phyloP scores from a whole-genome alignment of 495 filamentous ascomycete species.

The Bacidia rubella region DNA sequence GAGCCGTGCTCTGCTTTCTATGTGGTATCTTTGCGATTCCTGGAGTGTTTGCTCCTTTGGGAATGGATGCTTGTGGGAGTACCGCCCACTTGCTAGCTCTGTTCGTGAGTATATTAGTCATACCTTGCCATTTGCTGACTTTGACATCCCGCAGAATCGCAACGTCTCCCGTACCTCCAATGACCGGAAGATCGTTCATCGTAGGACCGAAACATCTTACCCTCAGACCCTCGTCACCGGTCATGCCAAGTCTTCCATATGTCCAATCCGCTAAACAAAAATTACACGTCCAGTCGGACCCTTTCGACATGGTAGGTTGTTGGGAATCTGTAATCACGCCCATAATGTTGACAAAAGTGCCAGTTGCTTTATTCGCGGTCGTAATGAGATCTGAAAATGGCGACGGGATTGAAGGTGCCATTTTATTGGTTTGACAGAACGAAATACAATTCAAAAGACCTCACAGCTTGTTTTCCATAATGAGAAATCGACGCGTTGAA shows the following conservation, averaged over 20 bases:
- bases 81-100: conserved; percentile 17
- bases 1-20: conserved; percentile 12
- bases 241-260: conserved; percentile 18
- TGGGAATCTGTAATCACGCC: conserved; percentile 37
- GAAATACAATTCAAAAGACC: too few relatives aligned
- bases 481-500: too few relatives aligned
- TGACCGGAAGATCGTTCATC: conserved; percentile 25
- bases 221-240: conserved; percentile 30
- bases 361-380: conserved; percentile 18
- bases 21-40: conserved; percentile 21
- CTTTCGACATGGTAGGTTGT: conserved; percentile 19
- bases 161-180: conserved; percentile 32
- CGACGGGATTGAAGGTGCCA: not conserved
- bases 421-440: not conserved
- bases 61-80: conserved; percentile 18
- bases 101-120: conserved; percentile 18
- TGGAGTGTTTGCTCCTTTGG: conserved; percentile 19
- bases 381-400: conserved; percentile 26
- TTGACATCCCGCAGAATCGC: conserved; percentile 31
- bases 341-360: conserved; percentile 25
- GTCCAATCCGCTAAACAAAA: conserved; percentile 37
- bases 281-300: conserved; percentile 28
- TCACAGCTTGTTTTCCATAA: too few relatives aligned
- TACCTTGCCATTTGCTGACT: conserved; percentile 24
- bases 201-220: conserved; percentile 37